Percentiles rank a stretch among this genome's conserved stretches.
These are phyloP conservation scores for Kazachstania taianensis DNA, from an alignment of 805 yeast species.

Conservation along the genomic window DNA sequence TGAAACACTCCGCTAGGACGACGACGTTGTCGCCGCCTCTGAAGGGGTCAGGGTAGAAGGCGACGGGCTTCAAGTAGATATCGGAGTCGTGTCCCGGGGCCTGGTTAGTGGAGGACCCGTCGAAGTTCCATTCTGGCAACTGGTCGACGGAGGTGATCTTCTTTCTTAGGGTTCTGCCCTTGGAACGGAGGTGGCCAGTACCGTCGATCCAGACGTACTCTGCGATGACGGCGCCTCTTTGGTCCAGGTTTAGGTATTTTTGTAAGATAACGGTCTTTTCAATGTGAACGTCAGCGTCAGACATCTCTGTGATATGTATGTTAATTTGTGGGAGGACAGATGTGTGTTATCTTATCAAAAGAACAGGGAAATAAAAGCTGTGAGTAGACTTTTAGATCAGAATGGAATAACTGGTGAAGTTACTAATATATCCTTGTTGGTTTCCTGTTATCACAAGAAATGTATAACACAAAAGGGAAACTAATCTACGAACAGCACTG, in stretches of 20 bases:
- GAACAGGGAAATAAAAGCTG: no score
- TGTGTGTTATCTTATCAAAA: neutral
- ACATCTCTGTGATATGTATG: neutral
- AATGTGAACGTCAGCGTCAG: conserved; percentile 14
- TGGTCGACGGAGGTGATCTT: conserved; percentile 66
- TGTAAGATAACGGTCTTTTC: conserved; percentile 69
- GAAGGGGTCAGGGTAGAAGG: conserved; percentile 92
- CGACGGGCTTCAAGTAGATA: conserved; percentile 89
- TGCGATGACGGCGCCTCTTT: conserved; percentile 79
- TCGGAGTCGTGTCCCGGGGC: conserved; percentile 98
- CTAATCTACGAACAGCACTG: no score
- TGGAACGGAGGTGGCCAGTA: conserved; percentile 81
- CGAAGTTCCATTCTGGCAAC: conserved; percentile 98
- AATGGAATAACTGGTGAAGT: no score
- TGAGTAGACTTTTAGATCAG: no score
- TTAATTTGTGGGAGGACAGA: neutral
- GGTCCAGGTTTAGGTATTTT: conserved; percentile 77
- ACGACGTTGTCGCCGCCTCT: conserved; percentile 95
- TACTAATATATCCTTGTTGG: no score
- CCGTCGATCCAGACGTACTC: conserved; percentile 98
- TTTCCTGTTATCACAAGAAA: no score
- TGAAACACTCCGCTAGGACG: conserved; percentile 93
- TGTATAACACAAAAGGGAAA: no score
- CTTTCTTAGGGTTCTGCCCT: conserved; percentile 76
- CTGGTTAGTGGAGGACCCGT: conserved; percentile 97